Base-by-base conservation (phyloP, 805 yeast genomes). In the Starmerella floris region DNA sequence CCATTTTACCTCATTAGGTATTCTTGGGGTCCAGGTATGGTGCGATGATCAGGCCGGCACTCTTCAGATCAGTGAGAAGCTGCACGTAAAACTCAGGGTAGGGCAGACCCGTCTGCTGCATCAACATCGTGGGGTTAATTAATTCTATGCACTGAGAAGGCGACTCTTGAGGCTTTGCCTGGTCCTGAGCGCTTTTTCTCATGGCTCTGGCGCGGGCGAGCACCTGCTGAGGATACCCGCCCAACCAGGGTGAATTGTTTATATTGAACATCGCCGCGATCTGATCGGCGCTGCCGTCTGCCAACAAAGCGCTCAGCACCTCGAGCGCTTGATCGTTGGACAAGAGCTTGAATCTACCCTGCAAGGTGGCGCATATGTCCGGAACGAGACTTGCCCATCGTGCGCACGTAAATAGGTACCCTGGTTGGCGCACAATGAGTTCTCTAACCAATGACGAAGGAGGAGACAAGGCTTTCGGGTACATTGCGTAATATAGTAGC, bases 241-340 rank as follows among this genome's bases (percentile, higher is more conserved):
- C 52, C 23, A 49, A 28, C 50, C 50, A 49, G 8, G 46, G 40
- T 9, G 49, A 42, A 26, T 49, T 49, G 4, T 48, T 45, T 4
- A 49, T 23, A 15, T 39, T 34, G 30, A 30, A 43, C n/a, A 43
- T 19, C 2, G 27, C 23, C 16, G 23, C 13, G 17, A 33, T 6
- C 17, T 5, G 36, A 10, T 17, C 10, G n/a, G 35, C 36, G 2
- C 17, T 33, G 15, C 33, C 19, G 4, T 22, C 30, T 2, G 21
- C 28, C 1, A 21, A 35, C 17, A 49, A 39, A 4, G 41, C 13
- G 10, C 30, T 10, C 19, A 40, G 40, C 5, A 43, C 11, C 5
- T 36, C 15, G 6, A 10, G 19, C 16, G 25, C 28, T 8, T 31
- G 32, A 8, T 35, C 34, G 2, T 19, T n/a, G 5, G 39, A 13